These are phyloP conservation scores for Ophiorrhiza pumila DNA, from an alignment of 257 asterid genomes.

Conservation along the genomic window DNA sequence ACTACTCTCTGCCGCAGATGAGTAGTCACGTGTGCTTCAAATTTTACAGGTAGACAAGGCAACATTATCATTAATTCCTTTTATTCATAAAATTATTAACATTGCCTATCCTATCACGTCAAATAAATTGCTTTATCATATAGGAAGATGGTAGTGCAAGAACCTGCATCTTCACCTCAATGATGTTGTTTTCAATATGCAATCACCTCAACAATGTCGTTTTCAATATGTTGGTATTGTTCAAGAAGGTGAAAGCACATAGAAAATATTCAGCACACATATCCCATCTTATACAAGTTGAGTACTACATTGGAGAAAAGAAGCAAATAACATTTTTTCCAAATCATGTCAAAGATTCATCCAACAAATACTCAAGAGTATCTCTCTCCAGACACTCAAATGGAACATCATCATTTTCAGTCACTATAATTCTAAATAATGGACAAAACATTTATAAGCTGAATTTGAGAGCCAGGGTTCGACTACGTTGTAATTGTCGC, in stretches of 20 bases:
- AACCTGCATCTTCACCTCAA: background rate
- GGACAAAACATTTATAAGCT: background rate
- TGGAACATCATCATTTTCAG: background rate
- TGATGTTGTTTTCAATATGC: background rate
- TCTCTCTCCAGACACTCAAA: background rate
- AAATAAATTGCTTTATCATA: background rate
- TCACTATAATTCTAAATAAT: background rate
- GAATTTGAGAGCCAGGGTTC: no score
- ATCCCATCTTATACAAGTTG: no score
- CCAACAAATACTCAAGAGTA: background rate
- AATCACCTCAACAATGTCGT: background rate
- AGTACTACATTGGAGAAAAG: no score
- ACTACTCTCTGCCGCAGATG: background rate
- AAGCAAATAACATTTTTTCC: background rate
- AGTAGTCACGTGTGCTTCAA: background rate
- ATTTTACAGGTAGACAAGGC: background rate
- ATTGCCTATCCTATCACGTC: background rate
- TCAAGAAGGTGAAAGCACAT: background rate
- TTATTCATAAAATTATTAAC: no score
- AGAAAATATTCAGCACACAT: background rate
- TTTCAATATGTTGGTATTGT: background rate
- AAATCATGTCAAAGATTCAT: background rate
- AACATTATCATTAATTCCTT: no score
- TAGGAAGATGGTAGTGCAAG: background rate
- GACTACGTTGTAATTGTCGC: background rate